Evolutionary conservation across 768 basidiomycete genomes (phyloP).

Genomic region (Auricularia auricula-judae): DNA sequence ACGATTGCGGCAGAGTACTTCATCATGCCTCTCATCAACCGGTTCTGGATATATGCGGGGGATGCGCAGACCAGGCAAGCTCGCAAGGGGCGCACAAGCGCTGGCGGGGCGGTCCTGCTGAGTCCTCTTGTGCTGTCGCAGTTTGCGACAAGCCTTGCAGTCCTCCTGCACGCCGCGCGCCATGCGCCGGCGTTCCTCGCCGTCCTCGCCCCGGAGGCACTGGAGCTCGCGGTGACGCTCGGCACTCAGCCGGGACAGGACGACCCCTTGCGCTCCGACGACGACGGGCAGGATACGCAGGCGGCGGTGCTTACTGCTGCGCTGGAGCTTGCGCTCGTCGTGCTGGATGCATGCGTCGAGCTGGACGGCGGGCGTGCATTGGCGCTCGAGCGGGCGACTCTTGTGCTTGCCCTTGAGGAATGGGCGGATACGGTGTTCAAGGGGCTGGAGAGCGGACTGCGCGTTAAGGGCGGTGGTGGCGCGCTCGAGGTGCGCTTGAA

Average conservation of each 20-base stretch:
- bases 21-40: conserved; percentile 78
- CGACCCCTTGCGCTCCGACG: conserved; percentile 14
- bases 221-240: conserved; percentile 75
- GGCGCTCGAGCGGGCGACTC: conserved; percentile 59
- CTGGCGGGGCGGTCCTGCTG: conserved; percentile 67
- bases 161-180: conserved; percentile 74
- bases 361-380: conserved; percentile 68
- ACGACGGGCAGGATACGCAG: conserved; percentile 35
- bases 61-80: conserved; percentile 72
- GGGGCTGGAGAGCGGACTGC: conserved; percentile 52
- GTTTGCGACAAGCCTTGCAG: conserved; percentile 60
- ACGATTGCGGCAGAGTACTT: conserved; percentile 80
- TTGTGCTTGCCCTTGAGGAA: conserved; percentile 63
- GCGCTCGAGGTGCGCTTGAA: conserved; percentile 48
- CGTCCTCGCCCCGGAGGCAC: conserved; percentile 66
- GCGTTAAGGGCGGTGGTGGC: conserved; percentile 54
- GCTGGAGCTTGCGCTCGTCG: conserved; percentile 66
- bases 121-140: conserved; percentile 67
- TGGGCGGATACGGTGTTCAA: conserved; percentile 69
- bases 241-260: conserved; percentile 54
- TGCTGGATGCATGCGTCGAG: conserved; percentile 64
- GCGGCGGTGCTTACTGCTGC: conserved; percentile 65
- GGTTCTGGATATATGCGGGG: conserved; percentile 91
- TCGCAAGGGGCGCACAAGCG: conserved; percentile 50
- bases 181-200: conserved; percentile 74